Base-by-base conservation (phyloP, 140 eudicot genomes). In the Oenanthe javanica region DNA sequence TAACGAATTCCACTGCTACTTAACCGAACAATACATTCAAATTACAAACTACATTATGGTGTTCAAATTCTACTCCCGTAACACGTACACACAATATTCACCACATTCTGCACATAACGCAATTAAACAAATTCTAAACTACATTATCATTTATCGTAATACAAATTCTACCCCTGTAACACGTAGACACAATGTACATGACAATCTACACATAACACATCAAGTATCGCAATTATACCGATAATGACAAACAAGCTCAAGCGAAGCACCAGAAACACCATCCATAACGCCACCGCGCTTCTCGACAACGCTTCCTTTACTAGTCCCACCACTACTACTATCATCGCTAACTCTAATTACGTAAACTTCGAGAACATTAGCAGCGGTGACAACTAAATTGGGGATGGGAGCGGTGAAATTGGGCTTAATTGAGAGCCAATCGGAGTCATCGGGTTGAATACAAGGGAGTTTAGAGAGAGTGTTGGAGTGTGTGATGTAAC, bases 231-330 rank as follows among this genome's bases (percentile, higher is more conserved):
- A 40, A 64, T 13, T 50, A n/a, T 42, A 92, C 98, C 96, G 90
- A 80, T 92, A 95, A 82, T 89, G 88, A 80, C 93, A 92, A 80
- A 92, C 97, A 13, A 95, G 96, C 81, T 95, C 99, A 25, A 95
- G 88, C 1, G 92, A 86, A 72, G 97, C 99, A 45, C 93, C 97
- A 3, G 91, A 85, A 1, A 92, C 76, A 9, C 97, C 99, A 10
- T 93, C 90, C 89, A 95, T 83, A 45, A 91, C 76, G 3, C 95
- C 99, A 23, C 97, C 97, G 16, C 99, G 97, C 79, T 86, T 91
- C 81, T 88, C 93, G 1, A 59, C 59, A 2, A 64, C 59, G 11
- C 83, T 80, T 0, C 76, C 51, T 63, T 76, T 82, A 27, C 83
- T 15, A 42, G 87, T 93, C 31, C 31, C 31, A 75, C 84, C 55